Conservation (phyloP, 805 yeast genomes). For the Torulaspora quercuum region DNA sequence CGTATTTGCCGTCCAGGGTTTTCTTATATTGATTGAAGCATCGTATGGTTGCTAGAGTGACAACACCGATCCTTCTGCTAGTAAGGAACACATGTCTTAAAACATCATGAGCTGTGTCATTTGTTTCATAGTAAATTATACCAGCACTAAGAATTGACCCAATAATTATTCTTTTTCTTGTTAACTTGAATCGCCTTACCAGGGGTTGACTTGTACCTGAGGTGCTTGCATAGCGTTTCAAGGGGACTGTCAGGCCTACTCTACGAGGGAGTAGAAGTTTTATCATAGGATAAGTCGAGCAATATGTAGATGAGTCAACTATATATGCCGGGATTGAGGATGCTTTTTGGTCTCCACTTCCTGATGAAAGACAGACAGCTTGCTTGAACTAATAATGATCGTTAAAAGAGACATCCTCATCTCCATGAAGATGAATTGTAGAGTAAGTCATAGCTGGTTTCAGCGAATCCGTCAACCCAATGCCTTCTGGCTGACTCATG, state of each 20-base stretch:
- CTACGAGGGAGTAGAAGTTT: conserved; percentile 4
- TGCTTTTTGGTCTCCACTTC: no score
- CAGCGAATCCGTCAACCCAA: no score
- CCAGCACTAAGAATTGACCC: conserved; percentile 19
- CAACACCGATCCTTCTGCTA: conserved; percentile 57
- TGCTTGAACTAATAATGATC: no score
- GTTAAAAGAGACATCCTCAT: no score
- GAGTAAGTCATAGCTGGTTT: no score
- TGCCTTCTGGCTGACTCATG: no score
- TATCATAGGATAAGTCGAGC: conserved; percentile 13
- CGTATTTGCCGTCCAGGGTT: conserved; percentile 47
- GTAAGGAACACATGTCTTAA: conserved; percentile 29
- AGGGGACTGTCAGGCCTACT: not conserved
- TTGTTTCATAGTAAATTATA: conserved; percentile 24
- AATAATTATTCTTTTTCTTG: conserved; percentile 9
- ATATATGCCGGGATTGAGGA: no score
- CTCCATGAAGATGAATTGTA: no score
- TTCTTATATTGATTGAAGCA: conserved; percentile 71
- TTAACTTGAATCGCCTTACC: conserved; percentile 6
- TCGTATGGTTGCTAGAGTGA: conserved; percentile 61
- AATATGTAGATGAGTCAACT: no score
- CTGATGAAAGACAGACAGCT: no score
- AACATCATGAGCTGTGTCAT: conserved; percentile 27
- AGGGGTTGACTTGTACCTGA: conserved; percentile 2
- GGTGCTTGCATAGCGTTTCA: conserved; percentile 10